phyloP scores from a whole-genome alignment of 805 yeast species.

The Saccharomycopsis fermentans region DNA sequence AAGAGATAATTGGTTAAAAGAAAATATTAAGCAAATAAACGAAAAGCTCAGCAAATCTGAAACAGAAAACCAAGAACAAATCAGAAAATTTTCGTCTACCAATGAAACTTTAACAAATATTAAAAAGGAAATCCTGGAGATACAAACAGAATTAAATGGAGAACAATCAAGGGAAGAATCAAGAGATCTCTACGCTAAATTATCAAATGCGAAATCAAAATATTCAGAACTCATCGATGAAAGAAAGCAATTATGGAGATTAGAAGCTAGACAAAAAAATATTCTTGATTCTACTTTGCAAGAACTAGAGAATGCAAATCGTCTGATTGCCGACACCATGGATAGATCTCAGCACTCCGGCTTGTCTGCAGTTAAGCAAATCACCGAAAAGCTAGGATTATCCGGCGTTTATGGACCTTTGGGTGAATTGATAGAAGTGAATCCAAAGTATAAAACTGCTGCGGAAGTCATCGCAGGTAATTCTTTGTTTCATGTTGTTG shows the following conservation, averaged over 20 bases:
- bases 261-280: slow-evolving; percentile 57
- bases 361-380: slow-evolving; percentile 54
- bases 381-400: slow-evolving; percentile 49
- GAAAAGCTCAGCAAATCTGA: slow-evolving; percentile 23
- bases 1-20: slow-evolving; percentile 57
- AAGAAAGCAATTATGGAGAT: slow-evolving; percentile 69
- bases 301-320: slow-evolving; percentile 47
- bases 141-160: slow-evolving; percentile 31
- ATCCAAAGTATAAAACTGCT: slow-evolving; percentile 74
- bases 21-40: slow-evolving; percentile 35
- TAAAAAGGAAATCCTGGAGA: slow-evolving; percentile 25
- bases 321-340: slow-evolving; percentile 61
- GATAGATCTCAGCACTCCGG: slow-evolving; percentile 63
- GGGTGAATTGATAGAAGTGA: slow-evolving; percentile 73
- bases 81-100: not conserved
- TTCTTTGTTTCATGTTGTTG: slow-evolving; percentile 79
- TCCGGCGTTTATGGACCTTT: slow-evolving; percentile 69
- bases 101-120: slow-evolving; percentile 21
- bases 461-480: slow-evolving; percentile 86
- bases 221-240: slow-evolving; percentile 46
- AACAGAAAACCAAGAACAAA: slow-evolving; percentile 8
- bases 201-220: slow-evolving; percentile 28
- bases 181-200: slow-evolving; percentile 24
- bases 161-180: slow-evolving; percentile 26
- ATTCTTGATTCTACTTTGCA: slow-evolving; percentile 42